A percentile compares a stretch with the other conserved stretches of the same genome.
Evolutionary conservation across 345 rosid genomes (phyloP).

Genomic region (Corymbia maculata): DNA sequence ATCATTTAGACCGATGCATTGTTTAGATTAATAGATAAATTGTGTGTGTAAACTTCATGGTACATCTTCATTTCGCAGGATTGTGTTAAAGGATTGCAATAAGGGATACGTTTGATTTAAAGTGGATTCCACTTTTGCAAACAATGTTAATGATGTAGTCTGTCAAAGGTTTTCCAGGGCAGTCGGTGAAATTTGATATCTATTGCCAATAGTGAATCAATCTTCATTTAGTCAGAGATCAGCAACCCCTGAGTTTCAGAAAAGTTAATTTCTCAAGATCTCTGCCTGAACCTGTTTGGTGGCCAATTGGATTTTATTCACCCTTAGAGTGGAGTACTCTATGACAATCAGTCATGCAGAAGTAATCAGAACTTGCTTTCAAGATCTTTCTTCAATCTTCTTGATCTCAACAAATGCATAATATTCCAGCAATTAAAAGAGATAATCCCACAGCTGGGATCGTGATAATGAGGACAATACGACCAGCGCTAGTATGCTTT

Average conservation of each 20-base stretch:
- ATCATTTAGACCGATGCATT: neutral
- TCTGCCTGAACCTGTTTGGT: too few species aligned
- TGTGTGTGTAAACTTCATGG: neutral
- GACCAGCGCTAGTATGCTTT: neutral
- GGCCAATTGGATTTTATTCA: too few species aligned
- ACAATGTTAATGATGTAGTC: constrained; percentile 17
- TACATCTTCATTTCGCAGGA: neutral
- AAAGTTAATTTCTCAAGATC: neutral
- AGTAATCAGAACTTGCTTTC: neutral
- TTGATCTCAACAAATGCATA: too few species aligned
- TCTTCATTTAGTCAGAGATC: neutral
- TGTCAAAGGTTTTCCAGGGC: neutral
- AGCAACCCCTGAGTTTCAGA: neutral
- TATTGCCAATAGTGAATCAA: neutral
- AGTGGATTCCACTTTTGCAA: constrained; percentile 44
- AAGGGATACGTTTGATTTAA: constrained; percentile 47
- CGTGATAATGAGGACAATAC: neutral
- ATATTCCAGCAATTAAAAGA: neutral
- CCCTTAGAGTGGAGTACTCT: too few species aligned
- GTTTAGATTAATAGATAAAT: neutral
- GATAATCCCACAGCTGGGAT: neutral
- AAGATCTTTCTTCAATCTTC: too few species aligned
- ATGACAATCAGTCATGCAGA: too few species aligned
- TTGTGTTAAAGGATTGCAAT: neutral
- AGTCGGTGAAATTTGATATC: neutral